phyloP scores from a whole-genome alignment of 1,284 basidiomycete species.

The Fomitiporia mediterranea region DNA sequence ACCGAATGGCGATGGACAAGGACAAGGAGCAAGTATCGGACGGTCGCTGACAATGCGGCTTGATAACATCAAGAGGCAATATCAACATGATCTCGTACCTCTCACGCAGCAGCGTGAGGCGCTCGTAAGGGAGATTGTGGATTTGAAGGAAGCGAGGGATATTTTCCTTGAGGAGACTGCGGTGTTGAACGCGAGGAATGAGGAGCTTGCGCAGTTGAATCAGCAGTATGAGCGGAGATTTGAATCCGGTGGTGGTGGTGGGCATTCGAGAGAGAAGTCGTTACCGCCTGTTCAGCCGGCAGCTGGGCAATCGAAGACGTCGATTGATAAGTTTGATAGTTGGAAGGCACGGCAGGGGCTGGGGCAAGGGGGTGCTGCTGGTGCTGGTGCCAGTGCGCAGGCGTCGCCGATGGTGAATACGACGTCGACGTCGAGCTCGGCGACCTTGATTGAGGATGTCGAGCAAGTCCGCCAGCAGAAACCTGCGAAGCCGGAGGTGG shows the following conservation, averaged over 20 bases:
- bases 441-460: constrained; percentile 24
- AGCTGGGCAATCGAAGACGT: constrained; percentile 9
- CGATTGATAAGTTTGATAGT: constrained; percentile 11
- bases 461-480: constrained; percentile 26
- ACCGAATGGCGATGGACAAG: constrained; percentile 32
- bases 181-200: constrained; percentile 86
- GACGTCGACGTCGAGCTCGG: constrained; percentile 20
- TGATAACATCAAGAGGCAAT: constrained; percentile 84
- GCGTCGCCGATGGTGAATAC: constrained; percentile 19
- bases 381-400: not conserved
- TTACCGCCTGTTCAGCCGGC: constrained; percentile 11
- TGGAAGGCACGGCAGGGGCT: constrained; percentile 19
- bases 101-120: constrained; percentile 80
- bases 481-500: constrained; percentile 28
- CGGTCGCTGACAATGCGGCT: constrained; percentile 83
- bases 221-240: constrained; percentile 74
- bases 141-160: constrained; percentile 84
- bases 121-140: constrained; percentile 77
- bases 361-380: too few species aligned
- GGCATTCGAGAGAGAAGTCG: constrained; percentile 15
- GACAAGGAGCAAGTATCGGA: constrained; percentile 48
- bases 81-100: constrained; percentile 81
- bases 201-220: constrained; percentile 85
- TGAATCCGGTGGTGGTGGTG: constrained; percentile 48
- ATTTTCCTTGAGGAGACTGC: constrained; percentile 89